phyloP scores from a whole-genome alignment of 2,329 filamentous ascomycete species.

The Clonostachys sp. region DNA sequence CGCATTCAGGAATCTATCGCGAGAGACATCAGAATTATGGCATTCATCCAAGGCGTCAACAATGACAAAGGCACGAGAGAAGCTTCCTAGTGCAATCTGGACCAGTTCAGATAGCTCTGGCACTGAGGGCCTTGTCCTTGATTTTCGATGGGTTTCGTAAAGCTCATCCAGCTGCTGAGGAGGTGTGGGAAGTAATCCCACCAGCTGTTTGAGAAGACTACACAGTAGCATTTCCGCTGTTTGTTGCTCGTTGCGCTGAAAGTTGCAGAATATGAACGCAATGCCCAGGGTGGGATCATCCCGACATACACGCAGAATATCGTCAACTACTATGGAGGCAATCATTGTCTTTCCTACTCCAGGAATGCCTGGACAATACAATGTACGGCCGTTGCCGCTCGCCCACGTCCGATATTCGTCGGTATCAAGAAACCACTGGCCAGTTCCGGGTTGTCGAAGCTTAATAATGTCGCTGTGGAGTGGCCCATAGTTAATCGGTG shows the following conservation, averaged over 20 bases:
- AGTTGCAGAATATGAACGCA: constrained; percentile 39
- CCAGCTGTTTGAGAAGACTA: constrained; percentile 30
- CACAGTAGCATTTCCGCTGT: constrained; percentile 17
- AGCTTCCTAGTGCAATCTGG: background rate
- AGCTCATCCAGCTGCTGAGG: constrained; percentile 18
- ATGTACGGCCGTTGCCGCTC: constrained; percentile 9
- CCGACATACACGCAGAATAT: constrained; percentile 24
- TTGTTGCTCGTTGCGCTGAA: constrained; percentile 28
- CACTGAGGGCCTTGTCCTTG: background rate
- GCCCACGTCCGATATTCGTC: constrained; percentile 25
- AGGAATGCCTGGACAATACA: constrained; percentile 42
- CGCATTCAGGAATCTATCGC: background rate
- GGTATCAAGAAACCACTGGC: constrained; percentile 38
- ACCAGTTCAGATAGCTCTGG: constrained; percentile 3
- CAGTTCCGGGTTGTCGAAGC: constrained; percentile 30
- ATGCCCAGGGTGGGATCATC: constrained; percentile 21
- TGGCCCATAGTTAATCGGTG: constrained; percentile 22
- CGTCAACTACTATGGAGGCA: constrained; percentile 27
- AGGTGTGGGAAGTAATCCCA: constrained; percentile 9
- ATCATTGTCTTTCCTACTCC: constrained; percentile 45
- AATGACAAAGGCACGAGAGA: constrained; percentile 6
- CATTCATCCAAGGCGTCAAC: constrained; percentile 18
- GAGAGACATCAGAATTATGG: background rate
- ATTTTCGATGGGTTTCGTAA: constrained; percentile 11
- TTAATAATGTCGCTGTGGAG: constrained; percentile 33